phyloP scores from a whole-genome alignment of 2,329 filamentous ascomycete genomes.

The Hypomyces perniciosus region DNA sequence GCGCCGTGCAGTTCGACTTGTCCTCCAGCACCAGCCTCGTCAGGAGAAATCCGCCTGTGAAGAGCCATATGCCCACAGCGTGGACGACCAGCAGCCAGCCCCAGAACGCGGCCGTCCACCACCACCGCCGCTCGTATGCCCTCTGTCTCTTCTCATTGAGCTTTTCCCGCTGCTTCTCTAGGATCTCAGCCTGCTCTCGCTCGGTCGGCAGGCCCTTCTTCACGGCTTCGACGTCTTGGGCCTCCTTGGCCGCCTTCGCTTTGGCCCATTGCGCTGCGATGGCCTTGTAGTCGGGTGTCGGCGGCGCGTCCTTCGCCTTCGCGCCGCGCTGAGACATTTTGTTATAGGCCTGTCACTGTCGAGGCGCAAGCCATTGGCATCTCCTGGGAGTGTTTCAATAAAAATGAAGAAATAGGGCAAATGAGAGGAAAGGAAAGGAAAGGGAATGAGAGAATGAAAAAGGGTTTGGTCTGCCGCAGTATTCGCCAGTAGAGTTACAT shows the following conservation, averaged over 20 bases:
- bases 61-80: slow-evolving; percentile 76
- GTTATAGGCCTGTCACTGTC: slow-evolving; percentile 12
- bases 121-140: slow-evolving; percentile 47
- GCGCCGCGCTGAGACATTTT: slow-evolving; percentile 22
- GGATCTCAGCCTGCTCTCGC: slow-evolving; percentile 29
- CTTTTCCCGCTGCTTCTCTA: slow-evolving; percentile 39
- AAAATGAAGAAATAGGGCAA: background rate
- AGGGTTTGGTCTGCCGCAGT: background rate
- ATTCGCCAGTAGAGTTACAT: background rate
- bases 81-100: slow-evolving; percentile 68
- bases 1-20: slow-evolving; percentile 61
- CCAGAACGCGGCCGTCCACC: slow-evolving; percentile 62
- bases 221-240: slow-evolving; percentile 31
- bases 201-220: slow-evolving; percentile 26
- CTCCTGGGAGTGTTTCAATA: background rate
- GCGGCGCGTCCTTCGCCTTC: slow-evolving; percentile 21
- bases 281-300: slow-evolving; percentile 42
- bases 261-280: slow-evolving; percentile 49
- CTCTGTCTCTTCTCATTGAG: slow-evolving; percentile 44
- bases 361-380: slow-evolving; percentile 12
- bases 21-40: slow-evolving; percentile 76
- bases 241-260: slow-evolving; percentile 45
- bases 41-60: slow-evolving; percentile 90
- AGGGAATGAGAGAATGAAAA: background rate
- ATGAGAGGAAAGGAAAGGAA: background rate